Evolutionary conservation across 2,329 filamentous ascomycete genomes (phyloP), one percentile per base, ranked within the genome.

Genomic region (Pleoardoris graminearum): DNA sequence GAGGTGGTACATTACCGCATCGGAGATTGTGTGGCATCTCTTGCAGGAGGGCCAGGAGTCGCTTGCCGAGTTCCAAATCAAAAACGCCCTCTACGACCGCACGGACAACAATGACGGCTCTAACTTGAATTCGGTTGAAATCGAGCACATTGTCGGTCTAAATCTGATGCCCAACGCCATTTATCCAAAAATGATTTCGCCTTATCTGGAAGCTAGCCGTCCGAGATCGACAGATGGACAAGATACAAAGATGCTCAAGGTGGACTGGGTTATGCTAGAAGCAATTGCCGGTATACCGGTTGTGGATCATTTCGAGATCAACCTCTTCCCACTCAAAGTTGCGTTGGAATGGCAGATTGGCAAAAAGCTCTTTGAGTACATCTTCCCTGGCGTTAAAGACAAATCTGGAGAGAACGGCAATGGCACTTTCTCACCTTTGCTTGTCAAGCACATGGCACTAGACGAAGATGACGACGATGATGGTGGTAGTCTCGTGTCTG

Each of bases 261-360:
- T 99, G 11, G 94, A 96, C 70, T 99, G 95, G 91, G 87, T 97
- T 70, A 97, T 97, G 91, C 82, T 99, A 4, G 94, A 99, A 75
- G 92, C 94, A 7, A 97, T 99, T 71, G 94, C 93, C 32, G 94
- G 94, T 43, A 99, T 99, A 56, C 91, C 93, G 0, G 92, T 99
- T 27, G 90, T 99, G 80, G 93, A 97, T 63, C 89, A 95, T 65
- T 99, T 99, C 66, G 92, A 97, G 72, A 90, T 99, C 50, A 91
- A 92, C 50, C 78, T 99, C 17, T 92, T 95, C 71, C 95, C 94
- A 0, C 83, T 99, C 70, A 95, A 91, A 73, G 86, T 99, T 19
- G 94, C 99, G 70, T 80, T 99, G 30, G 94, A 99, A 74, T 88
- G 87, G 30, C 92, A 97, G 63, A 87, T 96, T 43, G 93, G 92